phyloP scores from a whole-genome alignment of 164 flowering plant species.

The Stephania japonica region DNA sequence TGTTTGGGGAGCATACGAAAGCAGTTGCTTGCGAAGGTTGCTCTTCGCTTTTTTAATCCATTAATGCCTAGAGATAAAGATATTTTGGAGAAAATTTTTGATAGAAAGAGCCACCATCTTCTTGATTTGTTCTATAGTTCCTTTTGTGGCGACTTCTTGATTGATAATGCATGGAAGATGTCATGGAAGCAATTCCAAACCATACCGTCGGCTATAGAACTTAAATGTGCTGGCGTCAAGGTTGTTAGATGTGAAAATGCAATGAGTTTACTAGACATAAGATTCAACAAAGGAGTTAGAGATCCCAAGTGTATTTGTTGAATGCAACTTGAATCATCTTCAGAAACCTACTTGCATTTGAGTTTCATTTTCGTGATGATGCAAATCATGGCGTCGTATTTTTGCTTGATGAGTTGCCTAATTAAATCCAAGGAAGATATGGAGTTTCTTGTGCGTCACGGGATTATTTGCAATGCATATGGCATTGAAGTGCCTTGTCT shows the following conservation, averaged over 20 bases:
- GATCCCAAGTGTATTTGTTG: constrained; percentile 24
- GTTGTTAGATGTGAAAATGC: too few relatives aligned
- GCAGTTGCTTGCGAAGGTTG: background rate
- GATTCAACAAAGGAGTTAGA: constrained; percentile 22
- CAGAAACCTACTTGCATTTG: constrained; percentile 30
- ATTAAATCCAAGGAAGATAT: constrained; percentile 17
- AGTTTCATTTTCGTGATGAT: background rate
- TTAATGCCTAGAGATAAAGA: constrained; percentile 2
- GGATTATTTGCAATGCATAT: constrained; percentile 13
- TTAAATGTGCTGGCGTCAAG: too few relatives aligned
- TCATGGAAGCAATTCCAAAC: too few relatives aligned
- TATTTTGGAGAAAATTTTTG: background rate
- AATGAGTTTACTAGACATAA: constrained; percentile 19
- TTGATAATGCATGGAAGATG: too few relatives aligned
- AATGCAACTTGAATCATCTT: constrained; percentile 15
- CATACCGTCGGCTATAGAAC: too few relatives aligned
- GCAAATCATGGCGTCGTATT: background rate
- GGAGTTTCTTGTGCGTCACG: background rate
- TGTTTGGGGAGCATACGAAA: background rate
- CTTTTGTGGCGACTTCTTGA: background rate
- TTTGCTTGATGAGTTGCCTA: constrained; percentile 21
- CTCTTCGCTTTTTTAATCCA: constrained; percentile 3
- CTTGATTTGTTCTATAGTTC: constrained; percentile 1
- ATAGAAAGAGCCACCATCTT: background rate
- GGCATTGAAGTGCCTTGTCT: constrained; percentile 10